These are phyloP conservation scores for Marasmius sp. DNA, from an alignment of 1,284 basidiomycete species.

Conservation along the genomic window DNA sequence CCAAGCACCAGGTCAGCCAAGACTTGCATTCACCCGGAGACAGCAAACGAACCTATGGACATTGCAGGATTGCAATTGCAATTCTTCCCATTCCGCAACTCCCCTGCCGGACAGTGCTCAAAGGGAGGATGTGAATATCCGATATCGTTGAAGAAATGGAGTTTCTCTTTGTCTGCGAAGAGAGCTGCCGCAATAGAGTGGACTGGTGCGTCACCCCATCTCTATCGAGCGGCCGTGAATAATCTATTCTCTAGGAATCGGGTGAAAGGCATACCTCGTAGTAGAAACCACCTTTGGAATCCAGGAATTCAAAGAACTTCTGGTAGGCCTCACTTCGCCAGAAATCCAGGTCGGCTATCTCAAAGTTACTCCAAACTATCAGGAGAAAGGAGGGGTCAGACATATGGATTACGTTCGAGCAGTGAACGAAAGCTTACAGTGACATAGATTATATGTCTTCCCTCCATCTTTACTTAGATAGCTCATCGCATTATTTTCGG, in stretches of 20 bases:
- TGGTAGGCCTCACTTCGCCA: slow-evolving; percentile 78
- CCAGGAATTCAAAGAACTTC: slow-evolving; percentile 78
- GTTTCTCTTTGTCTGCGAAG: slow-evolving; percentile 60
- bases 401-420: background rate
- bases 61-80: slow-evolving; percentile 43
- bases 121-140: slow-evolving; percentile 61
- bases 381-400: background rate
- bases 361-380: slow-evolving; percentile 81
- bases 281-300: slow-evolving; percentile 82
- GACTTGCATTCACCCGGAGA: no score
- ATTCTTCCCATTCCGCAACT: slow-evolving; percentile 41
- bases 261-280: slow-evolving; percentile 57
- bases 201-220: slow-evolving; percentile 85
- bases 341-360: slow-evolving; percentile 82
- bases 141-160: slow-evolving; percentile 72
- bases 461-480: slow-evolving; percentile 79
- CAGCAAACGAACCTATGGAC: no score
- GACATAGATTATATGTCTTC: slow-evolving; percentile 75
- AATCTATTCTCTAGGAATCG: background rate
- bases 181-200: slow-evolving; percentile 77
- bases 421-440: slow-evolving; percentile 51
- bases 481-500: slow-evolving; percentile 68
- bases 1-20: no score
- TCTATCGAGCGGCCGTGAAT: slow-evolving; percentile 30
- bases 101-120: slow-evolving; percentile 58